Evolutionary conservation across 1,284 basidiomycete genomes (phyloP).

Genomic region (Coriolopsis trogii): DNA sequence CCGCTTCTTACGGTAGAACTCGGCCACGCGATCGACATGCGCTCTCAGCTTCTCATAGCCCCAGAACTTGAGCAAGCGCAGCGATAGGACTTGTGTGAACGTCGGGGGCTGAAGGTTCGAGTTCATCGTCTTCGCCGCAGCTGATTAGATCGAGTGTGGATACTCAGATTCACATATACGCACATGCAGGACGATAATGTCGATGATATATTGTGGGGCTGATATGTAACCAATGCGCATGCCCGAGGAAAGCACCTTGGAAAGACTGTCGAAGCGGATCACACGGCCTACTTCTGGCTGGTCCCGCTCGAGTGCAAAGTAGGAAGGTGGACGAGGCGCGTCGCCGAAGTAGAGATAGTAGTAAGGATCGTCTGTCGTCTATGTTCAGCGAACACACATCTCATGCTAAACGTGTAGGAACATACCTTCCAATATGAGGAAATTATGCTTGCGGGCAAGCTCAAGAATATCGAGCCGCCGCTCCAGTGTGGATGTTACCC

Average conservation of each 20-base stretch:
- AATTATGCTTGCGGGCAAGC: conserved; percentile 75
- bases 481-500: conserved; percentile 73
- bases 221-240: conserved; percentile 83
- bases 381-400: not conserved
- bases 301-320: conserved; percentile 76
- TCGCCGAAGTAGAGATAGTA: conserved; percentile 74
- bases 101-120: conserved; percentile 79
- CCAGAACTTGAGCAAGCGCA: conserved; percentile 76
- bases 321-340: conserved; percentile 67
- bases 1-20: conserved; percentile 81
- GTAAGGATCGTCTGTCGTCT: conserved; percentile 72
- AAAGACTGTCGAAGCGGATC: conserved; percentile 85
- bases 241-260: conserved; percentile 86
- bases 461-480: conserved; percentile 80
- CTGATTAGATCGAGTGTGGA: not conserved
- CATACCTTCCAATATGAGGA: conserved; percentile 85
- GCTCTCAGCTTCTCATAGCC: conserved; percentile 76
- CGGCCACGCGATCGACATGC: conserved; percentile 74
- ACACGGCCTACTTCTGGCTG: conserved; percentile 73
- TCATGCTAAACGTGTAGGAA: conserved; percentile 2
- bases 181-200: conserved; percentile 77
- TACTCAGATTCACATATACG: conserved; percentile 28
- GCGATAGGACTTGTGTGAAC: conserved; percentile 78
- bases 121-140: conserved; percentile 22
- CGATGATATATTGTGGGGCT: conserved; percentile 75